Conservation (phyloP, 331 rosid genomes). For the Ulmus americana region DNA sequence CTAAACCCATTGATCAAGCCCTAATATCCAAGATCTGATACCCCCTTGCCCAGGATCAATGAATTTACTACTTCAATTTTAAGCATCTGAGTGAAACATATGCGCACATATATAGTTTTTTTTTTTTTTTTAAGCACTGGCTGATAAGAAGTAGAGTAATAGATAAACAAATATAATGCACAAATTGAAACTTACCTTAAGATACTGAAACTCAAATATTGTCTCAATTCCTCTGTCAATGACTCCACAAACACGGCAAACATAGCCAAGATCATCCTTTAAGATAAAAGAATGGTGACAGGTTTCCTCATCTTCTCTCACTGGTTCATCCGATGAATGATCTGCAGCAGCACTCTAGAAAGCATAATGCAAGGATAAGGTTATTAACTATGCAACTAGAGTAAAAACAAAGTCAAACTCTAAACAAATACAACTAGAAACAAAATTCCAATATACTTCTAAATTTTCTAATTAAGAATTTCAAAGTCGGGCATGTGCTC, state of each 20-base stretch:
- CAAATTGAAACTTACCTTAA: slow-evolving; percentile 46
- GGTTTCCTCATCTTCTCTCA: slow-evolving; percentile 35
- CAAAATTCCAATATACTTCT: neutral
- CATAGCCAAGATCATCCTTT: slow-evolving; percentile 89
- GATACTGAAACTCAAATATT: slow-evolving; percentile 82
- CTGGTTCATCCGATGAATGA: slow-evolving; percentile 42
- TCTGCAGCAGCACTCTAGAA: slow-evolving; percentile 52
- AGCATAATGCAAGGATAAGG: slow-evolving; percentile 1
- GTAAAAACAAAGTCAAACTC: neutral
- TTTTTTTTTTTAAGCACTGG: too few species aligned
- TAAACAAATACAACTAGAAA: neutral
- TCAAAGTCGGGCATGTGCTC: neutral
- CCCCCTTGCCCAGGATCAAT: too few species aligned
- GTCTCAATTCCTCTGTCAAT: slow-evolving; percentile 70
- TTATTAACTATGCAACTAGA: neutral
- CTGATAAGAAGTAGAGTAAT: neutral
- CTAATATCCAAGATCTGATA: too few species aligned
- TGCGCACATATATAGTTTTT: too few species aligned
- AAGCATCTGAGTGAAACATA: too few species aligned
- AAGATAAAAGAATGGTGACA: slow-evolving; percentile 90
- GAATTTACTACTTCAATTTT: too few species aligned
- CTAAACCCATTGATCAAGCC: too few species aligned
- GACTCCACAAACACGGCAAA: slow-evolving; percentile 86
- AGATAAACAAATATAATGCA: neutral
- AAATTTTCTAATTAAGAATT: neutral